Percentiles rank a stretch among this genome's conserved stretches.
phyloP scores from a whole-genome alignment of 768 basidiomycete genomes.

The Panaeolus papilionaceus region DNA sequence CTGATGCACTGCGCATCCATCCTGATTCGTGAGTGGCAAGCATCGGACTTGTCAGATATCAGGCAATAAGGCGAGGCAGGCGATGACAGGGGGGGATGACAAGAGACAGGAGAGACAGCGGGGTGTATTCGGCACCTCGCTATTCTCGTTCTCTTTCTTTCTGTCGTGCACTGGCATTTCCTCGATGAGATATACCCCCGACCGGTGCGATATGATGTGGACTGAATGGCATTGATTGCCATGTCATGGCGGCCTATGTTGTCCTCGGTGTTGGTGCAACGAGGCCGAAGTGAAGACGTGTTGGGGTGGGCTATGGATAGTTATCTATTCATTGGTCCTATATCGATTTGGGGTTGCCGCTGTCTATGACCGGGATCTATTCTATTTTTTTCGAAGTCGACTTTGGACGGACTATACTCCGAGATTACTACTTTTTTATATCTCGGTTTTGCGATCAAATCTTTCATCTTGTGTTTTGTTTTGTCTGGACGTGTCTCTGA shows the following conservation, averaged over 20 bases:
- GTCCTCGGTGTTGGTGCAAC: background rate
- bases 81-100: background rate
- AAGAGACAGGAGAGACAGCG: background rate
- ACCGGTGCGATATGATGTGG: background rate
- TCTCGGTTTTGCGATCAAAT: slow-evolving; percentile 3
- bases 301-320: background rate
- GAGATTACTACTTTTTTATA: background rate
- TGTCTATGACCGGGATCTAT: slow-evolving; percentile 10
- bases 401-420: slow-evolving; percentile 12
- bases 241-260: background rate
- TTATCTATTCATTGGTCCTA: background rate
- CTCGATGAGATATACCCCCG: background rate
- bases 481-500: background rate
- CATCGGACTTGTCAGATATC: no score
- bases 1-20: background rate
- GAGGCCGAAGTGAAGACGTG: background rate
- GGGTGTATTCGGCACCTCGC: slow-evolving; percentile 7
- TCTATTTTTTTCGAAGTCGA: slow-evolving; percentile 31
- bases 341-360: background rate
- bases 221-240: background rate
- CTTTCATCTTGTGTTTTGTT: background rate
- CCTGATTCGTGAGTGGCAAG: no score
- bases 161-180: background rate
- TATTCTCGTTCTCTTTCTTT: background rate
- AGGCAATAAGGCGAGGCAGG: no score